Evolutionary conservation across 768 basidiomycete genomes (phyloP), one percentile per base, ranked within the genome.

Genomic region (Holtermanniella nyarrowii): DNA sequence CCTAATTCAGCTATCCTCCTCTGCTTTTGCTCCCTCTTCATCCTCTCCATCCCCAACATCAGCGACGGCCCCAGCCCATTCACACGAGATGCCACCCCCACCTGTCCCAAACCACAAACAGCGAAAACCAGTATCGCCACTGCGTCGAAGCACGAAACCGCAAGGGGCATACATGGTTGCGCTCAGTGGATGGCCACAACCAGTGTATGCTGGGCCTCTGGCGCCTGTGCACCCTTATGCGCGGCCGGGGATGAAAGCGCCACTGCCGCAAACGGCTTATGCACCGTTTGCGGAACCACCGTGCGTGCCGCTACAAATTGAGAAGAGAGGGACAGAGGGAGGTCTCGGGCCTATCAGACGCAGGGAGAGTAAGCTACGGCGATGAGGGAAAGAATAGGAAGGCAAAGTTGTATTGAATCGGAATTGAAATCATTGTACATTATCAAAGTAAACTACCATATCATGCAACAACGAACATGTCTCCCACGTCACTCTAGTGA

Each of bases 111-210:
- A 7, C 31, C 16, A 37, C 31, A n/a, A n/a, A n/a, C n/a, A n/a
- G n/a, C n/a, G n/a, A n/a, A n/a, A n/a, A n/a, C n/a, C n/a, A n/a
- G n/a, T n/a, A n/a, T n/a, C n/a, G n/a, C n/a, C n/a, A n/a, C n/a
- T n/a, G n/a, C n/a, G n/a, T n/a, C n/a, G 10, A 37, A 7, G 10
- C 7, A 37, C 10, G 31, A 16, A 7, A 37, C 10, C 31, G 31
- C 31, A 7, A 16, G 18, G 10, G 23, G 55, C 58, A 7, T 56
- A 56, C 44, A 62, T 62, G 61, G 55, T 62, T 4, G 61, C 61
- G 0, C 56, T 62, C 4, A 47, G 53, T 2, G 61, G 61, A 5
- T 62, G 61, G 61, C 61, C 61, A 2, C 58, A 62, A 46, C 61
- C 61, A 21, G 48, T 59, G 2, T 62, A 52, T 47, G 49, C 59